Conservation (phyloP, 202 grass and related monocot genomes). For the Eragrostis tef region DNA sequence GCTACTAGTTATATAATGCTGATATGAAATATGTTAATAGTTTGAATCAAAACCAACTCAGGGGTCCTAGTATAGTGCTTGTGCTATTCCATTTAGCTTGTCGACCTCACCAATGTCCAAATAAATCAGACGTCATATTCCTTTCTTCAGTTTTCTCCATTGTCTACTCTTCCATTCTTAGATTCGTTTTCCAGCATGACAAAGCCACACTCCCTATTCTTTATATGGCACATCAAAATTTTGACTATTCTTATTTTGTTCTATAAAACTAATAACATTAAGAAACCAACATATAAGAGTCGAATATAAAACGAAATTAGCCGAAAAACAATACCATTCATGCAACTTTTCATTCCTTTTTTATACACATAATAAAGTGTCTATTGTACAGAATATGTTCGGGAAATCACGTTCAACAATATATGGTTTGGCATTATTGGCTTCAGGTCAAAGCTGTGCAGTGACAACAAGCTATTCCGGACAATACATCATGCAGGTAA, state of each 20-base stretch:
- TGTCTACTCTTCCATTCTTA: background rate
- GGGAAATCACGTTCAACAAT: slow-evolving; percentile 68
- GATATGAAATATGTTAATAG: background rate
- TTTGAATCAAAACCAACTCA: background rate
- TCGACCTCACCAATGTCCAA: background rate
- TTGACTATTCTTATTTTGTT: background rate
- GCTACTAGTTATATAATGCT: background rate
- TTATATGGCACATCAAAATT: background rate
- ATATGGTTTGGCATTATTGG: slow-evolving; percentile 71
- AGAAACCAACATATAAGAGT: background rate
- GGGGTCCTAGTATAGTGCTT: background rate
- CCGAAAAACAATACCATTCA: background rate
- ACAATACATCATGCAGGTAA: slow-evolving; percentile 88
- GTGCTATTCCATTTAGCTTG: background rate
- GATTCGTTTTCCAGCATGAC: background rate
- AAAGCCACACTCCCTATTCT: background rate
- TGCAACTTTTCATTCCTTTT: background rate
- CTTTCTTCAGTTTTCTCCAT: background rate
- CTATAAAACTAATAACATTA: background rate
- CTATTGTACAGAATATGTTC: slow-evolving; percentile 63
- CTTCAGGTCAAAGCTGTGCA: slow-evolving; percentile 76
- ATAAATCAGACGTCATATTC: background rate
- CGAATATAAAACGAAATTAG: background rate
- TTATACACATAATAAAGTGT: background rate
- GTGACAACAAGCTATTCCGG: slow-evolving; percentile 69